phyloP scores from a whole-genome alignment of 2,329 filamentous ascomycete genomes.

The Colletotrichum sp. region DNA sequence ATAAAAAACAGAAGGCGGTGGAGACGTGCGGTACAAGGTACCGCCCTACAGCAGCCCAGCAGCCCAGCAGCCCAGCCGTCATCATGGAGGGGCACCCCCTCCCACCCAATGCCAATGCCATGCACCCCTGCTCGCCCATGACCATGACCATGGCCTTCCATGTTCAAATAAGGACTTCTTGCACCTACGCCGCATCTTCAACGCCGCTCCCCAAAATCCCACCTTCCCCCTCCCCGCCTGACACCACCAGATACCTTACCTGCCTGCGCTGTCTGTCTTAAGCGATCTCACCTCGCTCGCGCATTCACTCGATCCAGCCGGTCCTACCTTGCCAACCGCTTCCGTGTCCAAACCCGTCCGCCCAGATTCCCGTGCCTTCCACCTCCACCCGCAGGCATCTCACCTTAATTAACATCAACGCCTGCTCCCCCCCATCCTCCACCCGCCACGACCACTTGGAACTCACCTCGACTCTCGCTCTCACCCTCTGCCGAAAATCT shows the following conservation, averaged over 20 bases:
- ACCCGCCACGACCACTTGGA: neutral
- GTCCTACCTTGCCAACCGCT: neutral
- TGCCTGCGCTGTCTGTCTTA: neutral
- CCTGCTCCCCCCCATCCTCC: neutral
- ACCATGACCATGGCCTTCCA: neutral
- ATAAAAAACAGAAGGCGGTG: neutral
- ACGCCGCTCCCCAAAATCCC: constrained; percentile 13
- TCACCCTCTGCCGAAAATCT: neutral
- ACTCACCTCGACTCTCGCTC: neutral
- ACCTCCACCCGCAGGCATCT: neutral
- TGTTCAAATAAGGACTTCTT: constrained; percentile 21
- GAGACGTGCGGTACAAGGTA: constrained; percentile 2
- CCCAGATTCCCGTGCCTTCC: neutral
- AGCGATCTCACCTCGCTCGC: neutral
- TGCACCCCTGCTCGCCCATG: neutral
- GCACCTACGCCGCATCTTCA: constrained; percentile 17
- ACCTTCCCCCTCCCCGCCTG: constrained; percentile 1
- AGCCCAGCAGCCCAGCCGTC: constrained; percentile 10
- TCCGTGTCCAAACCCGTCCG: neutral
- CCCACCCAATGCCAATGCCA: neutral
- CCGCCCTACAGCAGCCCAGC: neutral
- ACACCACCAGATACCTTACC: constrained; percentile 4
- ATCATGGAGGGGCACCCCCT: constrained; percentile 16
- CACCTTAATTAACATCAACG: neutral
- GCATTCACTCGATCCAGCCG: neutral